Conservation (phyloP, 2,329 filamentous ascomycete species). For the Diaporthe batatas region DNA sequence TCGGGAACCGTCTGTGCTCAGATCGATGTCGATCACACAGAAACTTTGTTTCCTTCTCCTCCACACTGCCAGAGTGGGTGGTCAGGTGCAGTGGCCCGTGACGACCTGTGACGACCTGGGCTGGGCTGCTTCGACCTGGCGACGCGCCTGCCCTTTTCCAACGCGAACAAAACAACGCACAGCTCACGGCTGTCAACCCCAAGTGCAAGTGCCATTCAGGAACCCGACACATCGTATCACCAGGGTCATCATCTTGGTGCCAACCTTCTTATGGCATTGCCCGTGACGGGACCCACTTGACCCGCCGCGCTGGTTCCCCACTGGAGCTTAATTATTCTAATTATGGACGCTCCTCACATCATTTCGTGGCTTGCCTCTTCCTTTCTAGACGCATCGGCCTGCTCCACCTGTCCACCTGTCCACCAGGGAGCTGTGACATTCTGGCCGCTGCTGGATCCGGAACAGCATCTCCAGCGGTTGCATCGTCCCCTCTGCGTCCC, state of each 20-base stretch:
- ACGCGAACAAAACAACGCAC: not conserved
- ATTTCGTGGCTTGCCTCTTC: slow-evolving; percentile 21
- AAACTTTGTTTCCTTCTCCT: slow-evolving; percentile 2
- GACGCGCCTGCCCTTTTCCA: not conserved
- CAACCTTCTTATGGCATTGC: slow-evolving; percentile 5
- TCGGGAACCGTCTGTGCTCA: slow-evolving; percentile 19
- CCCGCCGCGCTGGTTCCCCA: not conserved
- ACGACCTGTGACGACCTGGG: slow-evolving; percentile 17
- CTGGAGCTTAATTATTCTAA: slow-evolving; percentile 26
- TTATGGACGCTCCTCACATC: slow-evolving; percentile 13
- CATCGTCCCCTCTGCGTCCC: not conserved
- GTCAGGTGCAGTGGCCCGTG: not conserved
- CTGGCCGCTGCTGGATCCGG: not conserved
- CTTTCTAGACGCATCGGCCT: slow-evolving; percentile 19
- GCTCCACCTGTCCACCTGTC: no score
- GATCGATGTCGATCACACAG: slow-evolving; percentile 16
- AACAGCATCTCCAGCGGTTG: not conserved
- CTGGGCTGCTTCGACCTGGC: not conserved
- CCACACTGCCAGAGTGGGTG: not conserved
- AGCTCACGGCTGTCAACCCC: not conserved
- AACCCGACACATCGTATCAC: not conserved
- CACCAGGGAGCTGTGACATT: not conserved
- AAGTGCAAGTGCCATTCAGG: not conserved
- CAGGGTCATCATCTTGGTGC: slow-evolving; percentile 1
- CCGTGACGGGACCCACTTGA: not conserved